Percentiles rank a stretch among this genome's conserved stretches.
Conservation (phyloP, 2,329 filamentous ascomycete species). For the Chalaropsis ovoidea region DNA sequence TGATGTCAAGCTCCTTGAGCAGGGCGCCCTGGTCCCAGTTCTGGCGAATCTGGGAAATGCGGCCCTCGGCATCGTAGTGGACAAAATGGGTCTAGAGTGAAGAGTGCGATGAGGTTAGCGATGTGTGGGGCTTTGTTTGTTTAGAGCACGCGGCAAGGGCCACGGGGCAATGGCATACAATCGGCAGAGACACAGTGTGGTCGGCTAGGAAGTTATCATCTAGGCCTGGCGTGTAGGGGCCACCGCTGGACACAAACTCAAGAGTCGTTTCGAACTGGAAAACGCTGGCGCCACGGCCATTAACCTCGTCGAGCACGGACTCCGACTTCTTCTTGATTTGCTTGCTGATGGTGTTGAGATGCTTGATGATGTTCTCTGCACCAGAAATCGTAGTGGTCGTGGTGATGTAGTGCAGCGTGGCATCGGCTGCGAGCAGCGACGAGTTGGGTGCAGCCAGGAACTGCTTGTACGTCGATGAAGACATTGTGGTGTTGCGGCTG, state of each 20-base stretch:
- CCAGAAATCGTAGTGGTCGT: slow-evolving; percentile 67
- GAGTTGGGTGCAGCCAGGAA: slow-evolving; percentile 59
- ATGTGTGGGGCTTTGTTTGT: background rate
- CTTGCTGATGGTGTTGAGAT: slow-evolving; percentile 60
- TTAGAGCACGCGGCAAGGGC: background rate
- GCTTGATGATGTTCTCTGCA: slow-evolving; percentile 68
- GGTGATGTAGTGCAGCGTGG: slow-evolving; percentile 77
- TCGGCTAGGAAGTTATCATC: slow-evolving; percentile 93
- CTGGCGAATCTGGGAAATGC: slow-evolving; percentile 77
- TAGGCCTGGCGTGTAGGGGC: slow-evolving; percentile 74
- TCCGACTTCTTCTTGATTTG: slow-evolving; percentile 76
- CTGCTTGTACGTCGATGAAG: slow-evolving; percentile 51
- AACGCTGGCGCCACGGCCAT: slow-evolving; percentile 63
- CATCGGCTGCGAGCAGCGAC: slow-evolving; percentile 52
- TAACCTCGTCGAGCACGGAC: slow-evolving; percentile 62
- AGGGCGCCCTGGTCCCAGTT: slow-evolving; percentile 94
- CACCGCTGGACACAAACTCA: slow-evolving; percentile 72
- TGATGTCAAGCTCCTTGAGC: slow-evolving; percentile 86
- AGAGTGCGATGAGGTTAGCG: background rate
- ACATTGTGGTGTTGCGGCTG: slow-evolving; percentile 20
- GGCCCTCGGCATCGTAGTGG: slow-evolving; percentile 62
- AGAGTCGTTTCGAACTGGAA: slow-evolving; percentile 74
- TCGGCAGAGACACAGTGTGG: slow-evolving; percentile 63
- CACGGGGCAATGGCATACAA: slow-evolving; percentile 49
- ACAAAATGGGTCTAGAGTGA: slow-evolving; percentile 69